A percentile compares a stretch with the other conserved stretches of the same genome.
These are phyloP conservation scores for Elsinoe ampelina DNA, from an alignment of 2,329 filamentous ascomycete genomes.

Conservation along the genomic window DNA sequence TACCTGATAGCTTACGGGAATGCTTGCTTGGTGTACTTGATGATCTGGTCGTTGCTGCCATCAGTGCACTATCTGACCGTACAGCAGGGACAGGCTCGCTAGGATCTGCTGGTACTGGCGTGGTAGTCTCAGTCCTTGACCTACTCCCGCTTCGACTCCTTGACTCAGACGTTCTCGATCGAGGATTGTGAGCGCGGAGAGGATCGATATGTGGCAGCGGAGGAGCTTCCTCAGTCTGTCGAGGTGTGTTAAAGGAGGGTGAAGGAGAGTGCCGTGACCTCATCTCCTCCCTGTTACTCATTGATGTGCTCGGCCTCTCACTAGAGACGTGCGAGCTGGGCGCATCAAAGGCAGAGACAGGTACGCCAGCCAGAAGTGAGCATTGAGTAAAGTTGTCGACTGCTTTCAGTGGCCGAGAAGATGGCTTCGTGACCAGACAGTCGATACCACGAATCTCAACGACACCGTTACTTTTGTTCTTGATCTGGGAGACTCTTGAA, in stretches of 20 bases:
- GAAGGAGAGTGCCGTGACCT: conserved; percentile 2
- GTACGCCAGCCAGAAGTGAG: background rate
- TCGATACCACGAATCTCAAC: conserved; percentile 36
- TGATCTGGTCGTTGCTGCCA: background rate
- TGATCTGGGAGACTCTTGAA: conserved; percentile 28
- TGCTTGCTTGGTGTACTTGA: background rate
- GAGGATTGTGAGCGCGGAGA: background rate
- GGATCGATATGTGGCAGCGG: background rate
- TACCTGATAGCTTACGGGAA: background rate
- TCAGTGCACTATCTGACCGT: background rate
- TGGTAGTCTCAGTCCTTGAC: background rate
- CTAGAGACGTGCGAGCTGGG: conserved; percentile 18
- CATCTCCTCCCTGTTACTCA: background rate
- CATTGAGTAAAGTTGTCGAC: conserved; percentile 9
- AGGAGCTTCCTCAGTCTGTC: background rate
- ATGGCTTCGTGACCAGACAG: conserved; percentile 27
- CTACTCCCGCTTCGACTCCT: conserved; percentile 2
- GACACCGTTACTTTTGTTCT: conserved; percentile 31
- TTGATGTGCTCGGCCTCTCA: background rate
- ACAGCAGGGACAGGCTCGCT: background rate
- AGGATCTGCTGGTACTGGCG: background rate
- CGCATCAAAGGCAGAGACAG: background rate
- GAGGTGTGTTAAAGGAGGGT: background rate
- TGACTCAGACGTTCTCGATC: background rate
- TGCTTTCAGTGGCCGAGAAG: background rate